Percentiles rank a stretch among this genome's conserved stretches.
Evolutionary conservation across 768 basidiomycete genomes (phyloP).

Genomic region (Tylopilus sp.): DNA sequence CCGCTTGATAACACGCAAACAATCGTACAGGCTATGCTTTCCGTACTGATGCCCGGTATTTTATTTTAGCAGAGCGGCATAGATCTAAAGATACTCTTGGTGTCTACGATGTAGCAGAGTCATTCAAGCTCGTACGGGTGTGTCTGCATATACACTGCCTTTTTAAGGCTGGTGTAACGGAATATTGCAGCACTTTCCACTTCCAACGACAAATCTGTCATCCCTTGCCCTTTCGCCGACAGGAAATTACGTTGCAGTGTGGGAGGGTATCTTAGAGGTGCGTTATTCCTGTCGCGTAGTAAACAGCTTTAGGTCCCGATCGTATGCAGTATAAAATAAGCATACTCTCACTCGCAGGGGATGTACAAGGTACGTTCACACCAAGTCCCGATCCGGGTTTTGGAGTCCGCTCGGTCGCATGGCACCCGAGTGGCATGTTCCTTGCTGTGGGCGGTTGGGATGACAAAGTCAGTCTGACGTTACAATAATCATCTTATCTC

Average conservation of each 20-base stretch:
- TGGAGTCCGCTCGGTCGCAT: slow-evolving; percentile 72
- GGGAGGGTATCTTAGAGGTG: slow-evolving; percentile 86
- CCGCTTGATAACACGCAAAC: not conserved
- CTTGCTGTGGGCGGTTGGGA: slow-evolving; percentile 86
- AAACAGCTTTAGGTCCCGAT: not conserved
- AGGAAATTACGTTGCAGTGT: slow-evolving; percentile 71
- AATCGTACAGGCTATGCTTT: slow-evolving; percentile 63
- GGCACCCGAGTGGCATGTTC: slow-evolving; percentile 86
- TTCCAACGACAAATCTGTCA: slow-evolving; percentile 69
- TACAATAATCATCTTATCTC: not conserved
- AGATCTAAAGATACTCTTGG: slow-evolving; percentile 86
- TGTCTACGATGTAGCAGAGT: slow-evolving; percentile 71
- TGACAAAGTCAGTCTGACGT: slow-evolving; percentile 57
- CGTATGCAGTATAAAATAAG: slow-evolving; percentile 66
- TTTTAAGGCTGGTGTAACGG: slow-evolving; percentile 18
- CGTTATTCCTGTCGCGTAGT: slow-evolving; percentile 11
- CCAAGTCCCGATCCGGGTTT: slow-evolving; percentile 79
- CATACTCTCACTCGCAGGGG: slow-evolving; percentile 65
- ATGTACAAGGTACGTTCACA: slow-evolving; percentile 59
- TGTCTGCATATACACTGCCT: not conserved
- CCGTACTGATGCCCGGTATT: slow-evolving; percentile 76
- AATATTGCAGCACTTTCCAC: slow-evolving; percentile 68
- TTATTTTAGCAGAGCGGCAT: slow-evolving; percentile 84
- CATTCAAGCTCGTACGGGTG: slow-evolving; percentile 73
- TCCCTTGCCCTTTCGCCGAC: slow-evolving; percentile 74